These are phyloP conservation scores for Globisporangium okanoganense DNA, from an alignment of 352 stramenopile genomes.

Conservation along the genomic window DNA sequence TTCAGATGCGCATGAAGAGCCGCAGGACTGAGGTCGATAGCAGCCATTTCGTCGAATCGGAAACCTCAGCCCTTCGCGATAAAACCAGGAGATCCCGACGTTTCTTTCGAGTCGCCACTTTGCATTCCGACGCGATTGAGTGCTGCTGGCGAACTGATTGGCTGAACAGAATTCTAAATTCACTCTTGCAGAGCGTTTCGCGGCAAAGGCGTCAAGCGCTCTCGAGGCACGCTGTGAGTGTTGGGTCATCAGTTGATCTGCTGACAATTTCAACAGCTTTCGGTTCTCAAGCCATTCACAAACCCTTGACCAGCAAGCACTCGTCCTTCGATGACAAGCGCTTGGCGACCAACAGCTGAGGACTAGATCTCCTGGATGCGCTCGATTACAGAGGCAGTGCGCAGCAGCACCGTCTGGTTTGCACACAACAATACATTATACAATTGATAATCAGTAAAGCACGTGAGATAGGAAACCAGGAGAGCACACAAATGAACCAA, in stretches of 20 bases:
- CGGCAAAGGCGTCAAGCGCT: not conserved
- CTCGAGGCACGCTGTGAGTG: too few species aligned
- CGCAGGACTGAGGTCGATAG: not conserved
- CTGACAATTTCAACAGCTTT: not conserved
- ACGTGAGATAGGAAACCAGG: too few species aligned
- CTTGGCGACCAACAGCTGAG: not conserved
- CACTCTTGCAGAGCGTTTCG: not conserved
- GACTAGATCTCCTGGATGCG: conserved; percentile 2
- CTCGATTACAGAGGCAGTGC: conserved; percentile 15
- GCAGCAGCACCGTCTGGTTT: conserved; percentile 15
- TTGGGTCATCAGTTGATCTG: not conserved
- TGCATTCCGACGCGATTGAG: not conserved
- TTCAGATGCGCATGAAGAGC: not conserved
- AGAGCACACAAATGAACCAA: conserved; percentile 7
- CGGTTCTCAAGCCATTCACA: not conserved
- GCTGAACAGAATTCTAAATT: not conserved
- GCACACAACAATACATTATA: not conserved
- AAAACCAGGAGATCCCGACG: not conserved
- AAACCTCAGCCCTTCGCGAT: not conserved
- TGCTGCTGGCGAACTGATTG: not conserved
- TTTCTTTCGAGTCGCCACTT: not conserved
- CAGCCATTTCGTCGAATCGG: not conserved
- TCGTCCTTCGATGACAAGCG: not conserved
- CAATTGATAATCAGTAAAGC: not conserved
- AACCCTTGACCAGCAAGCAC: not conserved